Conservation (phyloP, 177 flowering plant species). For the Vitis hybrid region DNA sequence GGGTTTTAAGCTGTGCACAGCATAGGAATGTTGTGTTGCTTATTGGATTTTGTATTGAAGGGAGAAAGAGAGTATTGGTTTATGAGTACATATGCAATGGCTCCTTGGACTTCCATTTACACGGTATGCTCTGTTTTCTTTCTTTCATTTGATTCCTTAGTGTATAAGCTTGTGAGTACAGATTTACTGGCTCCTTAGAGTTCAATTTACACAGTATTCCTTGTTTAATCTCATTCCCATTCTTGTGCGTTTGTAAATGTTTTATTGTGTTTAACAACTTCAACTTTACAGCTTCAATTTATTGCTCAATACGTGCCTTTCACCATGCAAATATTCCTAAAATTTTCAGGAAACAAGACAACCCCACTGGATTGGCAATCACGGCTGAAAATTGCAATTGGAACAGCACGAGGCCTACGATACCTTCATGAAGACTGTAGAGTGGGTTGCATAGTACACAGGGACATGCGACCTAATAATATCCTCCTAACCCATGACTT, state of each 20-base stretch:
- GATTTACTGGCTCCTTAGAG: not conserved
- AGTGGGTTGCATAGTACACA: slow-evolving; percentile 83
- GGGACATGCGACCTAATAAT: slow-evolving; percentile 76
- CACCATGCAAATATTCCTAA: not conserved
- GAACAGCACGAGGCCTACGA: slow-evolving; percentile 83
- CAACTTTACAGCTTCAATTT: not conserved
- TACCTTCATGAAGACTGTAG: slow-evolving; percentile 97
- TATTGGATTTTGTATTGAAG: slow-evolving; percentile 65
- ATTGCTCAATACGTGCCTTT: not conserved
- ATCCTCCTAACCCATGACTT: slow-evolving; percentile 89
- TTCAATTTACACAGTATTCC: not conserved
- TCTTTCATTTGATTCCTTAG: not conserved
- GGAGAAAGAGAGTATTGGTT: slow-evolving; percentile 49
- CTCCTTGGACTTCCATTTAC: slow-evolving; percentile 67
- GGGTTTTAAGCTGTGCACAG: slow-evolving; percentile 71
- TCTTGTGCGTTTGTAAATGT: not conserved
- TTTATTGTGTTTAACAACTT: not conserved
- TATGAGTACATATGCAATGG: slow-evolving; percentile 73
- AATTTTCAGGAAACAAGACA: slow-evolving; percentile 39
- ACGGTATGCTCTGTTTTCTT: slow-evolving; percentile 41
- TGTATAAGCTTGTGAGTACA: not conserved
- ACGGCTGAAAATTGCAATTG: slow-evolving; percentile 75
- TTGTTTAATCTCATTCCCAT: not conserved
- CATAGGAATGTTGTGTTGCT: slow-evolving; percentile 74
- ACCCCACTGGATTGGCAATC: slow-evolving; percentile 54